Evolutionary conservation across 2,329 filamentous ascomycete genomes (phyloP).

Genomic region (Coniochaeta prunicola): DNA sequence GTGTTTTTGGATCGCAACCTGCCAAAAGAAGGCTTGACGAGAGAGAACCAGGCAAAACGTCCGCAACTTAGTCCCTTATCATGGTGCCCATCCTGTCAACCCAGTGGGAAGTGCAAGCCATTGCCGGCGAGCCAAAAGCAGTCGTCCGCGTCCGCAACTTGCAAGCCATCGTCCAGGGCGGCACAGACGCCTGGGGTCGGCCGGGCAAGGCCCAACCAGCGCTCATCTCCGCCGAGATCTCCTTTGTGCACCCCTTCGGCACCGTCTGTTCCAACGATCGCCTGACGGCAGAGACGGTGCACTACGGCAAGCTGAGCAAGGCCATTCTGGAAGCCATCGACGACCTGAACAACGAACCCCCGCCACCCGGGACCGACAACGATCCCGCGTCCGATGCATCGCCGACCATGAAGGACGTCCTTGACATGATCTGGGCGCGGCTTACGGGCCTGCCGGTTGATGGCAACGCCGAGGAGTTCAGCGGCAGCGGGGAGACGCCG

Average conservation of each 20-base stretch:
- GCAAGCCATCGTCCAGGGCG: constrained; percentile 46
- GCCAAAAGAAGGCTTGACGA: not conserved
- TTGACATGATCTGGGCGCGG: constrained; percentile 27
- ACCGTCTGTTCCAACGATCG: constrained; percentile 51
- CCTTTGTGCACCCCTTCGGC: constrained; percentile 47
- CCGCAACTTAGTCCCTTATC: no score
- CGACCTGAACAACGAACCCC: constrained; percentile 7
- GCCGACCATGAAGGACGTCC: constrained; percentile 18
- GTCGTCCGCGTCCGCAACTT: constrained; percentile 57
- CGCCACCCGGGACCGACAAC: not conserved
- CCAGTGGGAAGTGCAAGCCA: constrained; percentile 28
- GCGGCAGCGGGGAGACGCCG: constrained; percentile 11
- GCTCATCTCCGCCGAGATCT: constrained; percentile 51
- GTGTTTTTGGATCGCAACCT: not conserved
- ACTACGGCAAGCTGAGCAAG: constrained; percentile 68
- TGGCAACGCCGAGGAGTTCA: constrained; percentile 20
- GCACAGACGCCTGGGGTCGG: constrained; percentile 63
- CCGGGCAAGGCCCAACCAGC: constrained; percentile 51
- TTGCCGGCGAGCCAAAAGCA: constrained; percentile 38
- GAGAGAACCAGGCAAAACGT: not conserved
- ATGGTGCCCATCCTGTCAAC: constrained; percentile 18
- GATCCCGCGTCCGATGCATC: not conserved
- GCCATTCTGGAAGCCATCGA: constrained; percentile 43
- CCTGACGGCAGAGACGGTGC: constrained; percentile 62
- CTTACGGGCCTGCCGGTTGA: constrained; percentile 28